phyloP scores from a whole-genome alignment of 371 early-diverging fungal genomes.

The Basidiobolus meristosporus region DNA sequence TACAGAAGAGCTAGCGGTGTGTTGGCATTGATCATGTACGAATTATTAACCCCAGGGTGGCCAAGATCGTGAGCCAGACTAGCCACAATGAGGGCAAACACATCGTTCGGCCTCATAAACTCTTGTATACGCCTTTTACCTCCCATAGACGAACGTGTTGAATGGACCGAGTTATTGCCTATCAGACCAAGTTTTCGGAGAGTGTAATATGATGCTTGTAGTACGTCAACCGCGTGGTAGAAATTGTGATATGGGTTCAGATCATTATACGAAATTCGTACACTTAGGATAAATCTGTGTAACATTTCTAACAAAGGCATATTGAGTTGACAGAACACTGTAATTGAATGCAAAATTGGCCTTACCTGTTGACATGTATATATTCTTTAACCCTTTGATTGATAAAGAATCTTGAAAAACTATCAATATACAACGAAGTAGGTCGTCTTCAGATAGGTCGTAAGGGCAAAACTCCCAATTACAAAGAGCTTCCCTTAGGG shows the following conservation, averaged over 20 bases:
- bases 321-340: background rate
- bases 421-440: slow-evolving; percentile 39
- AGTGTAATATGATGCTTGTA: slow-evolving; percentile 56
- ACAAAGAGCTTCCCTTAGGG: slow-evolving; percentile 18
- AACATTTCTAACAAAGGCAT: slow-evolving; percentile 16
- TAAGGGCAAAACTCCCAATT: slow-evolving; percentile 53
- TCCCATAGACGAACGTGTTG: too few relatives aligned
- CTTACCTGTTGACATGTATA: slow-evolving; percentile 29
- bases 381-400: slow-evolving; percentile 25
- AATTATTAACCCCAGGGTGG: slow-evolving; percentile 74
- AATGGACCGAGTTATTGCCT: background rate
- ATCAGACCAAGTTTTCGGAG: slow-evolving; percentile 34
- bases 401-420: slow-evolving; percentile 38
- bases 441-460: slow-evolving; percentile 30
- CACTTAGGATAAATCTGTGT: slow-evolving; percentile 31
- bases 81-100: slow-evolving; percentile 51
- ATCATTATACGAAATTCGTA: slow-evolving; percentile 40
- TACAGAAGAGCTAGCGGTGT: slow-evolving; percentile 77
- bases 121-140: slow-evolving; percentile 4
- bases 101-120: slow-evolving; percentile 33
- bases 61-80: slow-evolving; percentile 72
- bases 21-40: slow-evolving; percentile 49
- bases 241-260: slow-evolving; percentile 73
- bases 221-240: slow-evolving; percentile 70
- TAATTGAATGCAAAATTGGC: slow-evolving; percentile 6